A percentile compares a stretch with the other conserved stretches of the same genome.
These are phyloP conservation scores for Brassica nigra DNA, from an alignment of 345 rosid species.

Conservation along the genomic window DNA sequence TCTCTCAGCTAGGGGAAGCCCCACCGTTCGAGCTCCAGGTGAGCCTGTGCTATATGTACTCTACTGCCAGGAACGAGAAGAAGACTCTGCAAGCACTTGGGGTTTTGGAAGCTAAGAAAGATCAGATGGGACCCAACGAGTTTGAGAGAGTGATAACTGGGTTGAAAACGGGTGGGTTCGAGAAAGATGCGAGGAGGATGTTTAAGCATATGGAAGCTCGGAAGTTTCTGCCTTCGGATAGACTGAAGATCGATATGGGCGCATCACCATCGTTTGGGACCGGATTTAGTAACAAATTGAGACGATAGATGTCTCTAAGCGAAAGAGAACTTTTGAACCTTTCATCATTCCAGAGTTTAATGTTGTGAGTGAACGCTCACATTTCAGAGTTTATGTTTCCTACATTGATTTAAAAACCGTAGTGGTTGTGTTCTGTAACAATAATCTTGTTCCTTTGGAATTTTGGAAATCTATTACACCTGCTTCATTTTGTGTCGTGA, in stretches of 20 bases:
- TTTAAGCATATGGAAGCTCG: conserved; percentile 56
- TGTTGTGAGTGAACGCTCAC: conserved; percentile 10
- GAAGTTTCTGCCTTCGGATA: conserved; percentile 50
- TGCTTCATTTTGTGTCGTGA: background rate
- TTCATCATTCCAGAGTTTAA: conserved; percentile 14
- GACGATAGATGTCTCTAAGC: conserved; percentile 3
- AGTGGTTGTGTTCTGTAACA: conserved; percentile 25
- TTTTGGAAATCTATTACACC: conserved; percentile 6
- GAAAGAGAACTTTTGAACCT: background rate
- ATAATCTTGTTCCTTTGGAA: conserved; percentile 28
- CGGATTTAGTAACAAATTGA: conserved; percentile 9
- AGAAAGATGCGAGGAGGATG: conserved; percentile 64
- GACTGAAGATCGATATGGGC: conserved; percentile 40
- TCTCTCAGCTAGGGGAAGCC: conserved; percentile 75
- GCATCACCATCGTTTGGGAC: conserved; percentile 38
- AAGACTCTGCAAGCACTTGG: conserved; percentile 81
- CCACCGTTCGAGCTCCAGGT: conserved; percentile 68
- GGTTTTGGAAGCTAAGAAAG: conserved; percentile 54
- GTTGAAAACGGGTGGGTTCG: conserved; percentile 64
- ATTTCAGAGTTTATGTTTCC: conserved; percentile 14
- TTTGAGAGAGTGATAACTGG: conserved; percentile 64
- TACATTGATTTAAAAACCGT: conserved; percentile 7
- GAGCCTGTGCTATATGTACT: conserved; percentile 82
- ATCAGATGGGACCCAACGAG: conserved; percentile 54
- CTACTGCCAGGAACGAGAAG: conserved; percentile 62